These are phyloP conservation scores for Ustilago shanxiensis DNA, from an alignment of 1,284 basidiomycete species.

Conservation along the genomic window DNA sequence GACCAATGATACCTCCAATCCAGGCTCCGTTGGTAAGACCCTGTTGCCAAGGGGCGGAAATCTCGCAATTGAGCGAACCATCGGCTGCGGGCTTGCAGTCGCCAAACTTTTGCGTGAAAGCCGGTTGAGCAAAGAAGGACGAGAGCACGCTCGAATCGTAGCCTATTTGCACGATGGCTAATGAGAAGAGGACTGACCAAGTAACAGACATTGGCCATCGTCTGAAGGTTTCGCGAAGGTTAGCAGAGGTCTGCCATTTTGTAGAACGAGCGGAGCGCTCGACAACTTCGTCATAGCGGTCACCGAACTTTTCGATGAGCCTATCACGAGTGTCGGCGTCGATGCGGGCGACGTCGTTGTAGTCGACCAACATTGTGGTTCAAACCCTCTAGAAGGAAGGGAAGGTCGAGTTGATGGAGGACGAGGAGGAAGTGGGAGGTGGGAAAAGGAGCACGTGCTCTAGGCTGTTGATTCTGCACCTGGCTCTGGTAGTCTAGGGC, in stretches of 20 bases:
- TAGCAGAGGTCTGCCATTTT: slow-evolving; percentile 71
- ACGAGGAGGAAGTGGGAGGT: neutral
- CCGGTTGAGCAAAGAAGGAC: slow-evolving; percentile 71
- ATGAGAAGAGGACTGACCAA: slow-evolving; percentile 72
- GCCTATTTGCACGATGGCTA: slow-evolving; percentile 71
- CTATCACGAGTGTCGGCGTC: slow-evolving; percentile 45
- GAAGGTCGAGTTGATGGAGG: slow-evolving; percentile 1
- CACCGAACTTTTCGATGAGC: slow-evolving; percentile 44
- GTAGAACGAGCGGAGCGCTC: slow-evolving; percentile 67
- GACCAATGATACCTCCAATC: slow-evolving; percentile 53
- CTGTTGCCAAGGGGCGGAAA: slow-evolving; percentile 73
- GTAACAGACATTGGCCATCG: slow-evolving; percentile 72
- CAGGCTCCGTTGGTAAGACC: slow-evolving; percentile 62
- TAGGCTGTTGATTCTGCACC: neutral
- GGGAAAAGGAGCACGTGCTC: neutral
- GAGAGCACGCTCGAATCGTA: slow-evolving; percentile 59
- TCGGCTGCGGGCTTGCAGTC: slow-evolving; percentile 45
- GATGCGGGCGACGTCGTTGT: slow-evolving; percentile 50
- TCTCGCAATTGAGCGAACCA: slow-evolving; percentile 68
- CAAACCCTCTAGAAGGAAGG: neutral
- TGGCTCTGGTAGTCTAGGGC: no score
- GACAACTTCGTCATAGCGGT: slow-evolving; percentile 69
- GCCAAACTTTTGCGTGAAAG: slow-evolving; percentile 67
- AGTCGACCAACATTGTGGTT: slow-evolving; percentile 33
- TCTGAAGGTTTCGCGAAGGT: slow-evolving; percentile 69